Percentiles rank a stretch among this genome's conserved stretches.
These are phyloP conservation scores for Knufia fluminis DNA, from an alignment of 2,329 filamentous ascomycete species.

Conservation along the genomic window DNA sequence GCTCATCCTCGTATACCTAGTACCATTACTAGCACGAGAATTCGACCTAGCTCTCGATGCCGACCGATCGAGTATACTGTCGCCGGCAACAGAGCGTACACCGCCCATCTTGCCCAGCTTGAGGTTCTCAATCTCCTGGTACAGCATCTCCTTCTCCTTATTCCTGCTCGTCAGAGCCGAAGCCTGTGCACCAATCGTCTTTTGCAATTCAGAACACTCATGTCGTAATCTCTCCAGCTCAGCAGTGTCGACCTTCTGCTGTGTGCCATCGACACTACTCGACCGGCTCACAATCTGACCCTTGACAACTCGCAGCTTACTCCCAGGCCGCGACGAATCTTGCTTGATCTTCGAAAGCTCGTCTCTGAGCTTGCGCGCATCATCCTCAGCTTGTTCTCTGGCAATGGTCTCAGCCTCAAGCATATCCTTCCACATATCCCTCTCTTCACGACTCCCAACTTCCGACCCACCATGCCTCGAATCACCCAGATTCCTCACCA, in stretches of 20 bases:
- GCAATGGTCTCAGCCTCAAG: constrained; percentile 84
- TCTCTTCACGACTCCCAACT: constrained; percentile 40
- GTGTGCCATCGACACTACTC: constrained; percentile 36
- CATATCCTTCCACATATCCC: constrained; percentile 89
- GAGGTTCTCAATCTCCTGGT: constrained; percentile 94
- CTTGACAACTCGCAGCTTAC: constrained; percentile 25
- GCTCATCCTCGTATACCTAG: constrained; percentile 54
- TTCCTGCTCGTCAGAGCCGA: constrained; percentile 96
- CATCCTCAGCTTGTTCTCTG: constrained; percentile 82
- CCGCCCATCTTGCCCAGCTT: constrained; percentile 73
- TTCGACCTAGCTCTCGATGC: constrained; percentile 73
- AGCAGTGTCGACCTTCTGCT: constrained; percentile 52
- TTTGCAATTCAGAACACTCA: constrained; percentile 83
- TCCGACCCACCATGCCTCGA: constrained; percentile 40
- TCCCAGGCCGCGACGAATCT: constrained; percentile 27
- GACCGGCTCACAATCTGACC: constrained; percentile 33
- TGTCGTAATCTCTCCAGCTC: constrained; percentile 76
- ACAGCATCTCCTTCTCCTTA: constrained; percentile 85
- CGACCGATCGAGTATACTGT: constrained; percentile 90
- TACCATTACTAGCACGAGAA: constrained; percentile 63
- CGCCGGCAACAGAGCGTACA: constrained; percentile 55
- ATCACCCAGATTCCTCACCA: constrained; percentile 58
- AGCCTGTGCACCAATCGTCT: constrained; percentile 89
- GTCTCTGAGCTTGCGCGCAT: constrained; percentile 73
- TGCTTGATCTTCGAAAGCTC: constrained; percentile 64